phyloP scores from a whole-genome alignment of 805 yeast genomes.

The Komagataella ulmi region DNA sequence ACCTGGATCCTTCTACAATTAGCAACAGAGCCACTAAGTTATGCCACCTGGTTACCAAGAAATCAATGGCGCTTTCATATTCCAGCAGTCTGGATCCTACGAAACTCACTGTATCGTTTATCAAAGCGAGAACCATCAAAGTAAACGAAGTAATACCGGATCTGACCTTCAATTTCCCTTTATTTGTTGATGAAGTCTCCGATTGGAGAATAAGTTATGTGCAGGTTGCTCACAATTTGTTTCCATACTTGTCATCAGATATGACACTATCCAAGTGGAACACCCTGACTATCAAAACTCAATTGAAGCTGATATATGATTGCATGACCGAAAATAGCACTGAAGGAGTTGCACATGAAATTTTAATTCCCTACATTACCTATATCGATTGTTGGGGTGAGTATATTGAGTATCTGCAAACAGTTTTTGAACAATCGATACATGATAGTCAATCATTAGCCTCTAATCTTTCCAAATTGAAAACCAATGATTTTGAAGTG shows the following conservation, averaged over 20 bases:
- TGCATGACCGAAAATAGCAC: conserved; percentile 1
- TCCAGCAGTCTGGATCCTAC: neutral
- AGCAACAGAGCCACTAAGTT: neutral
- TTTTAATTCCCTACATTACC: neutral
- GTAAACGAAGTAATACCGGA: conserved; percentile 7
- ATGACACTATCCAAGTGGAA: conserved; percentile 11
- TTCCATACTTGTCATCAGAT: conserved; percentile 6
- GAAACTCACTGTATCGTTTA: conserved; percentile 4
- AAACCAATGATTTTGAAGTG: neutral
- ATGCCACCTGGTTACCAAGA: neutral
- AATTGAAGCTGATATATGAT: conserved; percentile 8
- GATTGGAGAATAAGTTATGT: conserved; percentile 8
- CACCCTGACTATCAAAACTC: conserved; percentile 7
- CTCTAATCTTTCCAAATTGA: neutral
- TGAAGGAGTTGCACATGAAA: neutral
- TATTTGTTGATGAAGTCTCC: conserved; percentile 1
- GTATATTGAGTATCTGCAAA: neutral
- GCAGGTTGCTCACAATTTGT: conserved; percentile 10
- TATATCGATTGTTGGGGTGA: neutral
- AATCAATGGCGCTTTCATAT: neutral
- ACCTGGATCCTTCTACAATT: neutral
- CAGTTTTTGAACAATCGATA: neutral
- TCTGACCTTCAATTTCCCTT: conserved; percentile 3
- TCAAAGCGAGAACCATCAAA: conserved; percentile 9
- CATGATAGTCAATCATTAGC: neutral